Base-by-base conservation (phyloP, 768 basidiomycete genomes). In the Amylocystis lapponica region DNA sequence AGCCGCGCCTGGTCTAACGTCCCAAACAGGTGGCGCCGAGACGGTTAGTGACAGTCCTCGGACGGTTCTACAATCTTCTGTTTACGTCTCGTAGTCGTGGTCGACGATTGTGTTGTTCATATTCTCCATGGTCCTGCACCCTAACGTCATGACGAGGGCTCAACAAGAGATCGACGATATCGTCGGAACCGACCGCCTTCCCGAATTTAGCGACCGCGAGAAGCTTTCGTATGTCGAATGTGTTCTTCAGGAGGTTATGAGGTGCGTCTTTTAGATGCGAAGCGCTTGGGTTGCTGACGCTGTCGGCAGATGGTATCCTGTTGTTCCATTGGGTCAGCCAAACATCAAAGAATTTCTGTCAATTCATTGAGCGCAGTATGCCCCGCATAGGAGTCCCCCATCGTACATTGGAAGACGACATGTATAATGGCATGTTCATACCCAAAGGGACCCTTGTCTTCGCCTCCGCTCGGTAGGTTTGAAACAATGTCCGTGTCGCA, bases 381-480 rank as follows among this genome's bases (percentile, higher is more conserved):
- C n/a, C n/a, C n/a, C n/a, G n/a, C n/a, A 30, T 17, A 54, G 61
- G 52, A 20, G 39, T 66, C 13, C 83, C 83, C 0, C 83, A 85
- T 46, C 68, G 79, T 36, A 50, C 80, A 52, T 79, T 71, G 66
- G 74, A 82, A 56, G 78, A 84, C 50, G 81, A 86, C 53, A 59
- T 78, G 29, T 85, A 83, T 55, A 60, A 71, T 34, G 76, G 72
- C 10, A 69, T 70, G 66, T 66, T 69, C 42, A 75, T 85, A 37
- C 81, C 81, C 27, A 76, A 79, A 54, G 83, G 83, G 11, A 71
- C 81, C 3, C 56, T 82, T 50, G 76, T 77, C 19, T 78, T 83
- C 48, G 74, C 70, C 11, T 84, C 85, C 54, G 74, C 81, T 37
- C 83, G 81, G 82, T 66, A 31, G 29, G n/a, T n/a, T n/a, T n/a